Percentiles rank a stretch among this genome's conserved stretches.
These are phyloP conservation scores for Xylariales sp. DNA, from an alignment of 2,329 filamentous ascomycete genomes.

Conservation along the genomic window DNA sequence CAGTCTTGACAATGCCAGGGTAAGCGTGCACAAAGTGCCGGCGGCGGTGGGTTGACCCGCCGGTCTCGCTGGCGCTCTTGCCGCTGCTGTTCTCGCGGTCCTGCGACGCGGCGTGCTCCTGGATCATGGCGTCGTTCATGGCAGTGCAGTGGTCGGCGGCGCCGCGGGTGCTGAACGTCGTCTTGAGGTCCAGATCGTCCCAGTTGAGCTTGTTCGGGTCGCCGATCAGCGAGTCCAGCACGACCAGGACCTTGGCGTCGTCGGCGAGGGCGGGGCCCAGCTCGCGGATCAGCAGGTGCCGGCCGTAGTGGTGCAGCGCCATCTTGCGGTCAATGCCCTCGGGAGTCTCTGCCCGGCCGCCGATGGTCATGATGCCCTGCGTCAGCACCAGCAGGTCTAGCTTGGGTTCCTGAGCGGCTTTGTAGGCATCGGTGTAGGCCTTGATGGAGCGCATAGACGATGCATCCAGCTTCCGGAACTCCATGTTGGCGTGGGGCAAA, in stretches of 20 bases:
- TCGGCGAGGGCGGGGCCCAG: constrained; percentile 30
- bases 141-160: constrained; percentile 31
- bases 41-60: constrained; percentile 9
- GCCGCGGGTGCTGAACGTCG: constrained; percentile 23
- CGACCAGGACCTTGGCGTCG: constrained; percentile 33
- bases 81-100: no score
- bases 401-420: constrained; percentile 16
- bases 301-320: constrained; percentile 41
- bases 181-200: constrained; percentile 35
- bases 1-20: constrained; percentile 33
- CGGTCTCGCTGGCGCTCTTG: no score
- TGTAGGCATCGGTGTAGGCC: constrained; percentile 23
- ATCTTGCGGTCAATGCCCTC: constrained; percentile 42
- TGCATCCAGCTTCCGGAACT: constrained; percentile 26
- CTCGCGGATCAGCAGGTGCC: constrained; percentile 36
- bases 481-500: constrained; percentile 26
- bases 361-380: constrained; percentile 30
- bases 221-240: constrained; percentile 27
- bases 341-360: constrained; percentile 31
- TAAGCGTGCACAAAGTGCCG: constrained; percentile 34
- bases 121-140: constrained; percentile 35
- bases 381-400: constrained; percentile 34
- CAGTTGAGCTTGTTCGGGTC: constrained; percentile 28
- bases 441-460: constrained; percentile 29
- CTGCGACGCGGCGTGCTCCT: constrained; percentile 24